These are phyloP conservation scores for Combretum micranthum DNA, from an alignment of 345 rosid genomes.

Conservation along the genomic window DNA sequence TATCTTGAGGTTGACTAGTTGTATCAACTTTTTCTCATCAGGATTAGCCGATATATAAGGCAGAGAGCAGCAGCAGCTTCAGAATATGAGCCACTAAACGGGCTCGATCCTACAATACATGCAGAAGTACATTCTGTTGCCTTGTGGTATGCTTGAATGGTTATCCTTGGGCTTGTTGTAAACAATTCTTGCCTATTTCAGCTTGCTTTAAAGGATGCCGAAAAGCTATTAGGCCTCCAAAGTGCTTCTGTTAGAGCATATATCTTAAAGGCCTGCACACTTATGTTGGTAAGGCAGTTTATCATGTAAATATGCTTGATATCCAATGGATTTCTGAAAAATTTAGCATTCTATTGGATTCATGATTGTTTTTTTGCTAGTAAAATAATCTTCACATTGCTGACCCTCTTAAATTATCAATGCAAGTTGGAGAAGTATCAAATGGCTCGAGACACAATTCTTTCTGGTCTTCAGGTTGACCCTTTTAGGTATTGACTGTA, in stretches of 20 bases:
- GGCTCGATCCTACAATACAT: conserved; percentile 85
- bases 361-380: background rate
- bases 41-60: conserved; percentile 74
- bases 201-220: conserved; percentile 96
- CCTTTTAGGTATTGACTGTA: conserved; percentile 58
- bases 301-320: background rate
- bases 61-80: conserved; percentile 64
- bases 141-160: conserved; percentile 2
- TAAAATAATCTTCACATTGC: conserved; percentile 6
- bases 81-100: conserved; percentile 64
- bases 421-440: conserved; percentile 88
- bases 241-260: conserved; percentile 47
- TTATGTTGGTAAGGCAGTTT: conserved; percentile 51
- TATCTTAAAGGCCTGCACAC: conserved; percentile 60
- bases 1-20: too few relatives aligned
- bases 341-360: background rate
- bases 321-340: background rate
- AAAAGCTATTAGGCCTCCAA: conserved; percentile 53
- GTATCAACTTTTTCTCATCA: conserved; percentile 24
- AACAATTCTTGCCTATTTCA: conserved; percentile 21
- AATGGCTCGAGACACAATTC: conserved; percentile 57
- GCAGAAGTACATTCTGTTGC: conserved; percentile 64
- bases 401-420: conserved; percentile 1
- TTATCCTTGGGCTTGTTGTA: conserved; percentile 7
- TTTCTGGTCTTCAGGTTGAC: conserved; percentile 86